Base-by-base conservation (phyloP, 2,329 filamentous ascomycete genomes). In the Fusarium verticillioides region DNA sequence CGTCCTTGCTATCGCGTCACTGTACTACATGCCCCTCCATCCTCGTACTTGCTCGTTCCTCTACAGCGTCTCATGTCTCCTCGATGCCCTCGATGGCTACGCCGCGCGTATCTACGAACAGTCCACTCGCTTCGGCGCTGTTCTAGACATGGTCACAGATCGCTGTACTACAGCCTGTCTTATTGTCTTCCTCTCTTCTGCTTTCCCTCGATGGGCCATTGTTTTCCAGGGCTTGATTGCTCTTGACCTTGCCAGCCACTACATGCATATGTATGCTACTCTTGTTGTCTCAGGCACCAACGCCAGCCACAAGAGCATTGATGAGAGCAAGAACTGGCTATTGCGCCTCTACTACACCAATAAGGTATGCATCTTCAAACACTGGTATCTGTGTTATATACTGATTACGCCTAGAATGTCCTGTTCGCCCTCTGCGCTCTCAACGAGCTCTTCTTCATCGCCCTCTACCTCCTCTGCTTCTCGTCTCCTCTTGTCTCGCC, bases 21-120 rank as follows among this genome's bases (percentile, higher is more conserved):
- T 99, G 75, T 97, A 98, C 86, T 99, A 98, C 87, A 99, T 99
- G 96, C 96, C 96, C 58, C 90, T 98, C 60, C 96, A 99, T 83
- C 96, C 96, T n/a, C 93, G 96, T 78, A 97, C 95, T 42, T 98
- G 96, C 85, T 95, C 94, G 66, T 83, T 95, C 56, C 90, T 97
- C 61, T 99, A 99, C 87, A 96, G 92, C 81, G 86, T 99, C 66
- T 98, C 96, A 32, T 98, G 96, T 82, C 89, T 98, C 49, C 92
- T 99, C 74, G 96, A 99, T 82, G 96, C 96, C 50, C 89, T 98
- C 73, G 96, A 99, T 81, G 96, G 96, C 78, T 93, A 95, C 78
- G 95, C 95, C n/a, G 96, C 96, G 65, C 78, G 84, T 36, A 66
- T 79, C 92, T 96, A 89, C 81, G 90, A 97, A 79, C 96, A 99